phyloP scores from a whole-genome alignment of 805 yeast species.

The Wickerhamomyces chaumierensis region DNA sequence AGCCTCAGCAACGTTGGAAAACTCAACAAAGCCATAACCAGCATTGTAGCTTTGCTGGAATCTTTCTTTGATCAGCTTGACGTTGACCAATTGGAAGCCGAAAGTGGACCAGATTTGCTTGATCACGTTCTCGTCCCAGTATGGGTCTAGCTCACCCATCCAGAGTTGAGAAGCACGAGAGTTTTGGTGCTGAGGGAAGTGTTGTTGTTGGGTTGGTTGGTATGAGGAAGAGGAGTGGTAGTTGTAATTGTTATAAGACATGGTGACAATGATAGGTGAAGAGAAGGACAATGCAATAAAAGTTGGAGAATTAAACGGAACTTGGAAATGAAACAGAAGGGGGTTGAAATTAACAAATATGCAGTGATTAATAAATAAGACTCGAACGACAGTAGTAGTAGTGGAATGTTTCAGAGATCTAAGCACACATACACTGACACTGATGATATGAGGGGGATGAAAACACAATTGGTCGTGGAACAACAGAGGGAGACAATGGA shows the following conservation, averaged over 20 bases:
- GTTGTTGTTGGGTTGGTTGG: not conserved
- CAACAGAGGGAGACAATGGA: no score
- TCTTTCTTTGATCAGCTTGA: conserved; percentile 66
- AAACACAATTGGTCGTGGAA: no score
- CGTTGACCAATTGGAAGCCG: conserved; percentile 48
- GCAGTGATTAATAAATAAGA: no score
- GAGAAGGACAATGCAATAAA: no score
- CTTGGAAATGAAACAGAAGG: no score
- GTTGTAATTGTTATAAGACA: not conserved
- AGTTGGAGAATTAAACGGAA: no score
- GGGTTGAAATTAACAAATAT: no score
- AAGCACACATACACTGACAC: no score
- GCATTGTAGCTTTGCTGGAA: conserved; percentile 29
- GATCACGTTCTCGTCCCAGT: conserved; percentile 67
- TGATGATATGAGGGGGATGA: no score
- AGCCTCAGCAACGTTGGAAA: conserved; percentile 49
- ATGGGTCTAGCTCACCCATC: conserved; percentile 88
- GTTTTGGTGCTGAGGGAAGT: no score
- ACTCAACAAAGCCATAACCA: conserved; percentile 79
- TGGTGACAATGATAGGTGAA: not conserved
- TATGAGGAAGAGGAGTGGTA: not conserved
- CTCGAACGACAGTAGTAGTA: no score
- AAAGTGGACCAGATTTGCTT: conserved; percentile 57
- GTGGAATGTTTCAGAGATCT: no score
- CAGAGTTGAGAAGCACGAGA: conserved; percentile 31